These are phyloP conservation scores for Oryza rufipogon DNA, from an alignment of 176 grass and related monocot species.

Conservation along the genomic window DNA sequence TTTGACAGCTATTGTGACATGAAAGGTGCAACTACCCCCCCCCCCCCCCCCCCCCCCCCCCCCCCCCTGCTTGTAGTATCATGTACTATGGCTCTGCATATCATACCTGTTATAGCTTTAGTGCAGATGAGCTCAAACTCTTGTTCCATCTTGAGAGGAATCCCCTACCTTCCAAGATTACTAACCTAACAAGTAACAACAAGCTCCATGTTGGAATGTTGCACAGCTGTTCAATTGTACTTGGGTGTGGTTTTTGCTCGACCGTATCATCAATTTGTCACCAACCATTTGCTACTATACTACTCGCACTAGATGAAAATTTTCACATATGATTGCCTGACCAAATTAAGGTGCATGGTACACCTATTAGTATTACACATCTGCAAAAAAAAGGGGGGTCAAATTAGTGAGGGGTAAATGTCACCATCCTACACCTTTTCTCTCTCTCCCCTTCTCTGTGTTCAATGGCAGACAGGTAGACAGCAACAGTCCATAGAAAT, in stretches of 20 bases:
- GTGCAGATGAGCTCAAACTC: background rate
- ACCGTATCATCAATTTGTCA: background rate
- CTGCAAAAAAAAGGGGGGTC: background rate
- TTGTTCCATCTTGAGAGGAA: slow-evolving; percentile 1
- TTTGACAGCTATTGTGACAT: slow-evolving; percentile 50
- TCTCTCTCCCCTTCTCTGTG: background rate
- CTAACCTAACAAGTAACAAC: background rate
- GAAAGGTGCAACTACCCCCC: slow-evolving; percentile 41
- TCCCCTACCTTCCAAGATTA: slow-evolving; percentile 1
- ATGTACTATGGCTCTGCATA: background rate
- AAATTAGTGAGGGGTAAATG: background rate
- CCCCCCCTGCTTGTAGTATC: background rate
- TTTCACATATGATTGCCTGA: background rate
- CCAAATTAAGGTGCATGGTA: background rate
- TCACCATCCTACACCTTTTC: background rate
- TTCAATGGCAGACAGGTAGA: background rate
- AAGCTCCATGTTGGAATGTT: background rate
- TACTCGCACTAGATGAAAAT: background rate
- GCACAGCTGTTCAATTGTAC: background rate
- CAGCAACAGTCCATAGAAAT: background rate
- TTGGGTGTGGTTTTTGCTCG: background rate
- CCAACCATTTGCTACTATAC: background rate
- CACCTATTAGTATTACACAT: background rate
- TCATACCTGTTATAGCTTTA: background rate
- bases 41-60: background rate